Evolutionary conservation across 202 grass and related monocot species (phyloP), one percentile per base, ranked within the genome.

Genomic region (Panicum hallii): DNA sequence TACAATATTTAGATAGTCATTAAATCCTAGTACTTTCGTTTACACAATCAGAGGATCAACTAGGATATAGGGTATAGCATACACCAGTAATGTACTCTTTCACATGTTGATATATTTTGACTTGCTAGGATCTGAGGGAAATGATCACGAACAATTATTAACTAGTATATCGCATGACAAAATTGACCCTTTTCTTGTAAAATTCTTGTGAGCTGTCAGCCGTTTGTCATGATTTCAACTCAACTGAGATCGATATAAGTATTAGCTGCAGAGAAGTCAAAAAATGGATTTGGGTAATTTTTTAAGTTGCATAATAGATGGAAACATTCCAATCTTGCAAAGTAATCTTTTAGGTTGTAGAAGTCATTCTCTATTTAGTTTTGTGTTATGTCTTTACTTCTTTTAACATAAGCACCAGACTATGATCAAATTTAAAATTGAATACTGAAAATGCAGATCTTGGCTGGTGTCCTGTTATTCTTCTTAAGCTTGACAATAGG

Each of bases 401-500:
- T 55, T 58, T 41, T 62, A 20, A 19, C 53, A 28, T 20, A 54
- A 63, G 62, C 22, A 87, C 10, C 11, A 71, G 23, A 11, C 16
- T 60, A 72, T 41, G 43, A 66, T 83, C 20, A 66, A 43, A 56
- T 62, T 28, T 43, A 55, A 36, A 64, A 67, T 32, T 12, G 15
- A 63, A 38, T 72, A 20, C 67, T 52, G 62, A 50, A 87, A 73
- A 85, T 82, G 72, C 90, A 99, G 97, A 76, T 94, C 67, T 83
- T 90, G 62, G 84, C 79, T 5, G 97, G 91, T 75, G 71, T 65
- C 44, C 11, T 97, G 41, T 82, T 91, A 30, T 74, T 92, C 88
- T 89, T 80, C 15, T 91, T 99, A 88, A 90, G 86, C 79, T 84
- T 97, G 83, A 93, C 90, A 40, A 92, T 91, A 41, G 91, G 93